phyloP scores from a whole-genome alignment of 1,284 basidiomycete genomes.

The Leccinum huronense region DNA sequence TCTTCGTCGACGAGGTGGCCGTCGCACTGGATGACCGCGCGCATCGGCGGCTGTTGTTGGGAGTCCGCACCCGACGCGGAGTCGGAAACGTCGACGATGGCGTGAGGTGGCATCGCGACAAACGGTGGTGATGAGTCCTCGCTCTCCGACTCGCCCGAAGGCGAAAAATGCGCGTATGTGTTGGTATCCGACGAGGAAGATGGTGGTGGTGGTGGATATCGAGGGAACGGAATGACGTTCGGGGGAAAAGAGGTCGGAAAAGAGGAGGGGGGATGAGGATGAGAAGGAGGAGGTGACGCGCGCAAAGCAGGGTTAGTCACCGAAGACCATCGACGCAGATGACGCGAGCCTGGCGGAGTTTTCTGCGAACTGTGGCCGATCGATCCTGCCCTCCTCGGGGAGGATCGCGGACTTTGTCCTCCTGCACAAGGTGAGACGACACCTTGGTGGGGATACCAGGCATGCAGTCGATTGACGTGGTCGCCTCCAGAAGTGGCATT shows the following conservation, averaged over 20 bases:
- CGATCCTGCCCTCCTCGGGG: conserved; percentile 35
- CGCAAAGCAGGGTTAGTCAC: conserved; percentile 33
- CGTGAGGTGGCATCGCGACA: conserved; percentile 17
- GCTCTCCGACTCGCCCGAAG: conserved; percentile 28
- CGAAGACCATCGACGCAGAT: conserved; percentile 34
- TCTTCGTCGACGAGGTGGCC: conserved; percentile 32
- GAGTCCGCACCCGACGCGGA: background rate
- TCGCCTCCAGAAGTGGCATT: conserved; percentile 17
- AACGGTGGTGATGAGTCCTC: conserved; percentile 22
- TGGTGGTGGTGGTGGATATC: conserved; percentile 16
- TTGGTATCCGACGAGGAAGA: conserved; percentile 24
- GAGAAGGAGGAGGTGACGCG: conserved; percentile 17
- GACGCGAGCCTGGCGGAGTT: conserved; percentile 32
- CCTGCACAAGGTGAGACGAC: conserved; percentile 11
- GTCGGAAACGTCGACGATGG: conserved; percentile 23
- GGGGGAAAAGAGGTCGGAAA: conserved; percentile 19
- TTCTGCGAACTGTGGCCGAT: conserved; percentile 35
- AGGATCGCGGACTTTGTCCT: conserved; percentile 35
- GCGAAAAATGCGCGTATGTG: conserved; percentile 23
- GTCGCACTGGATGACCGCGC: conserved; percentile 30
- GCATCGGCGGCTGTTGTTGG: conserved; percentile 16
- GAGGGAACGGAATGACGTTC: conserved; percentile 22
- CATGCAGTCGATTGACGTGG: conserved; percentile 20
- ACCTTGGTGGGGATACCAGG: conserved; percentile 26
- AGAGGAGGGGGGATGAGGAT: conserved; percentile 1